Percentiles rank a stretch among this genome's conserved stretches.
These are phyloP conservation scores for Ogataea haglerorum DNA, from an alignment of 805 yeast species.

Conservation along the genomic window DNA sequence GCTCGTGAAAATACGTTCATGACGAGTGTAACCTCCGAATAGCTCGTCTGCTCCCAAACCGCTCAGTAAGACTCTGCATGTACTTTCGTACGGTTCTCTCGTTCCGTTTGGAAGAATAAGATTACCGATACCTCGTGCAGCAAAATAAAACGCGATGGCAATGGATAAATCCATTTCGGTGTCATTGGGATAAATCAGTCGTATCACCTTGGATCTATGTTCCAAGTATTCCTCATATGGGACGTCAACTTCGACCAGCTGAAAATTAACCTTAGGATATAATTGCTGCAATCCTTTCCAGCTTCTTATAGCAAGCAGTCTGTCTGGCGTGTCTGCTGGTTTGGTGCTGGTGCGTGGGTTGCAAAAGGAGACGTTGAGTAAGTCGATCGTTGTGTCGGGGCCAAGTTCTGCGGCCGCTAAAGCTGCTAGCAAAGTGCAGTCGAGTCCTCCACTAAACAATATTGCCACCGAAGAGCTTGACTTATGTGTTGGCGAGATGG, in stretches of 20 bases:
- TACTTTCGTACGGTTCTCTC: constrained; percentile 40
- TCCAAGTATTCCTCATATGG: constrained; percentile 60
- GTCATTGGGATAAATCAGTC: constrained; percentile 74
- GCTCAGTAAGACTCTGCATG: constrained; percentile 71
- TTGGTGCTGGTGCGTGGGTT: constrained; percentile 69
- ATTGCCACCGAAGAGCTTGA: constrained; percentile 47
- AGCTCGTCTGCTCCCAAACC: constrained; percentile 98
- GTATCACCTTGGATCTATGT: constrained; percentile 49
- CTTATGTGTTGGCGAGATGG: constrained; percentile 55
- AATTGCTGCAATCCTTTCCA: constrained; percentile 46
- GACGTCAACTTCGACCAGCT: constrained; percentile 69
- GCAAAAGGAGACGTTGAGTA: constrained; percentile 90
- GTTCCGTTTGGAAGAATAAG: constrained; percentile 15
- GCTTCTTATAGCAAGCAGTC: constrained; percentile 67
- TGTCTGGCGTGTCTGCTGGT: constrained; percentile 78
- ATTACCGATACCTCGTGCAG: constrained; percentile 57
- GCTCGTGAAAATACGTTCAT: constrained; percentile 49
- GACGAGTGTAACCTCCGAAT: constrained; percentile 93
- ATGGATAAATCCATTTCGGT: constrained; percentile 96
- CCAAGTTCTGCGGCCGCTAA: constrained; percentile 37
- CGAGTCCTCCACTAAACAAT: constrained; percentile 92
- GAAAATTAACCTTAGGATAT: constrained; percentile 42
- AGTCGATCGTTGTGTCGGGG: constrained; percentile 49
- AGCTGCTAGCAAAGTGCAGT: constrained; percentile 79
- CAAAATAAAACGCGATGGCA: constrained; percentile 93